Percentiles rank a stretch among this genome's conserved stretches.
Evolutionary conservation across 345 rosid genomes (phyloP).

Genomic region (Garcia nutans): DNA sequence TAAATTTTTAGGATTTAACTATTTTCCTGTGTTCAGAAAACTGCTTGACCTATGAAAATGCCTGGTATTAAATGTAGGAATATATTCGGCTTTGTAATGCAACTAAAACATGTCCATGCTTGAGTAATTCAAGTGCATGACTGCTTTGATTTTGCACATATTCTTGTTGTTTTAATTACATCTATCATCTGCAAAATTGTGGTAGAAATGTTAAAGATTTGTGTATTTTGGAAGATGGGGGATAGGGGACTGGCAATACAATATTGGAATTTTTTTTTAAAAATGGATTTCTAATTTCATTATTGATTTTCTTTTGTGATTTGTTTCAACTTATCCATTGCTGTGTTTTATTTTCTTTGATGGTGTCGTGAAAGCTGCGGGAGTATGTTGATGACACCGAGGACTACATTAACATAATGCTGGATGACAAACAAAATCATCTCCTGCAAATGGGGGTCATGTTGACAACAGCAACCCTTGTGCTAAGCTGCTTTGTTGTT

Average conservation of each 20-base stretch:
- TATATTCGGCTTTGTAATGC: neutral
- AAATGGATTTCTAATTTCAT: neutral
- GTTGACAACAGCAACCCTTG: slow-evolving; percentile 85
- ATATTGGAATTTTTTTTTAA: too few relatives aligned
- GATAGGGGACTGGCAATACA: too few relatives aligned
- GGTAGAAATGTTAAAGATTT: neutral
- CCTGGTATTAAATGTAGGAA: neutral
- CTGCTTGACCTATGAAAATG: neutral
- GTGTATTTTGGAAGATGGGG: neutral
- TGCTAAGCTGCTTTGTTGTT: slow-evolving; percentile 61
- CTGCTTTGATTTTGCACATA: neutral
- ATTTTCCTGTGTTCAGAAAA: neutral
- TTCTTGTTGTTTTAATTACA: neutral
- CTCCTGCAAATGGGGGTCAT: slow-evolving; percentile 94
- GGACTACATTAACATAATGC: slow-evolving; percentile 92
- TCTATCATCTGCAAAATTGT: neutral
- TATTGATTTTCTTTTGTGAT: neutral
- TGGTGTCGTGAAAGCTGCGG: slow-evolving; percentile 55
- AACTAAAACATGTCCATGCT: slow-evolving; percentile 9
- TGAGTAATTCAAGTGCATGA: neutral
- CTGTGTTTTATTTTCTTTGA: slow-evolving; percentile 1
- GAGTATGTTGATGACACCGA: slow-evolving; percentile 95
- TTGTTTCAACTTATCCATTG: neutral
- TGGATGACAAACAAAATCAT: slow-evolving; percentile 95
- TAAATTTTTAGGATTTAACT: neutral